Evolutionary conservation across 306 rosid species (phyloP), one percentile per base, ranked within the genome.

Genomic region (Gynostemma pentaphyllum): DNA sequence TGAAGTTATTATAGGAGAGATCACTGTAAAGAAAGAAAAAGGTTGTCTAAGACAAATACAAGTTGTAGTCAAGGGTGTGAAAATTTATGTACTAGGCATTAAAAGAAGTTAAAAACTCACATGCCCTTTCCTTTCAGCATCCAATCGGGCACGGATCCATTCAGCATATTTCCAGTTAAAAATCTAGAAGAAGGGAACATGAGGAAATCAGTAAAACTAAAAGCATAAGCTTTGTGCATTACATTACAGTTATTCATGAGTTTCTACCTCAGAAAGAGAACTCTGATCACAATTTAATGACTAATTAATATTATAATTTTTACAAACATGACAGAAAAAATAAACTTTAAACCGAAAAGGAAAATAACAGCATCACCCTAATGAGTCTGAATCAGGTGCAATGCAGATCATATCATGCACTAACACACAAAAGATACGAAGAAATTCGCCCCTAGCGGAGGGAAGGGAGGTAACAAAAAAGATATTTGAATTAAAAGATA

Each of bases 111-210:
- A n/a, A n/a, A 70, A 49, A 23, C 94, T 82, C 72, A 85, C 94
- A 73, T 14, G 16, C 11, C 47, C 0, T 22, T 3, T 41, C 68
- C 78, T n/a, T 47, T 52, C 9, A 42, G 12, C 63, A 56, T 52
- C 87, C 81, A 83, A 4, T 21, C 15, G 32, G 83, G 86, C 71
- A 76, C 69, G 0, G 52, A 1, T 76, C 95, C 95, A 30, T 73
- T 45, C 5, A 88, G 67, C 70, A 45, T 18, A 75, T 88, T 85
- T 74, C 83, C 83, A 28, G 83, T 75, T 67, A 88, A 80, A 79
- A 72, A 71, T 64, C 96, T 90, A 39, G 66, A n/a, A n/a, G 62
- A 46, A 39, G 29, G 46, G 27, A 37, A 61, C 7, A 21, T 4
- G 27, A 11, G 37, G 44, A 50, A 18, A 29, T 23, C n/a, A n/a